Evolutionary conservation across 2,329 filamentous ascomycete species (phyloP).

Genomic region (Fusarium sp.): DNA sequence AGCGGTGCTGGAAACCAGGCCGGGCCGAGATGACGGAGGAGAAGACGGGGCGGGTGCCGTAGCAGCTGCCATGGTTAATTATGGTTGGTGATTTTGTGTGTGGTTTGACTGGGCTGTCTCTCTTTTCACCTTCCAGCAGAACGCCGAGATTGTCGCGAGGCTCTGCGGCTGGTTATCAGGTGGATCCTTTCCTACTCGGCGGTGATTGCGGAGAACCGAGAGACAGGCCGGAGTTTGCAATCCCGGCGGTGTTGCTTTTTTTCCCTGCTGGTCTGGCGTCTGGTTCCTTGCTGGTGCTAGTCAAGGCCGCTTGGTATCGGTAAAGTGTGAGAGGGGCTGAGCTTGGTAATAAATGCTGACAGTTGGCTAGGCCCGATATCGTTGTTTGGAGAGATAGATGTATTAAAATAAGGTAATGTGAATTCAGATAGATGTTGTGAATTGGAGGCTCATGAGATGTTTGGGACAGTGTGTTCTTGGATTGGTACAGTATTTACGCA

Average conservation of each 20-base stretch:
- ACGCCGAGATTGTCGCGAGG: conserved; percentile 40
- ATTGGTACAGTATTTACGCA: conserved; percentile 32
- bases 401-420: conserved; percentile 17
- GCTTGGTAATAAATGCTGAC: conserved; percentile 40
- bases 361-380: conserved; percentile 29
- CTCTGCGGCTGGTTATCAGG: conserved; percentile 37
- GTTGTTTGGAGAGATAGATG: conserved; percentile 20
- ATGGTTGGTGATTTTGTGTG: conserved; percentile 1
- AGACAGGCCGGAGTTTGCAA: conserved; percentile 31
- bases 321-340: conserved; percentile 38
- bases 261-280: conserved; percentile 3
- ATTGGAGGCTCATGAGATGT: conserved; percentile 26
- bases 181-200: conserved; percentile 31
- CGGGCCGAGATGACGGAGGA: conserved; percentile 34
- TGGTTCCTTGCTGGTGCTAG: background rate
- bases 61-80: background rate
- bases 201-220: conserved; percentile 32
- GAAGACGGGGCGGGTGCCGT: conserved; percentile 28
- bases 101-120: background rate
- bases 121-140: conserved; percentile 7
- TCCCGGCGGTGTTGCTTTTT: conserved; percentile 36
- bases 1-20: conserved; percentile 28
- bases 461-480: conserved; percentile 31
- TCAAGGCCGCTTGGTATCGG: conserved; percentile 24
- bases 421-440: conserved; percentile 27